Conservation (phyloP, 2,329 filamentous ascomycete species). For the Chalaropsis ovoidea region DNA sequence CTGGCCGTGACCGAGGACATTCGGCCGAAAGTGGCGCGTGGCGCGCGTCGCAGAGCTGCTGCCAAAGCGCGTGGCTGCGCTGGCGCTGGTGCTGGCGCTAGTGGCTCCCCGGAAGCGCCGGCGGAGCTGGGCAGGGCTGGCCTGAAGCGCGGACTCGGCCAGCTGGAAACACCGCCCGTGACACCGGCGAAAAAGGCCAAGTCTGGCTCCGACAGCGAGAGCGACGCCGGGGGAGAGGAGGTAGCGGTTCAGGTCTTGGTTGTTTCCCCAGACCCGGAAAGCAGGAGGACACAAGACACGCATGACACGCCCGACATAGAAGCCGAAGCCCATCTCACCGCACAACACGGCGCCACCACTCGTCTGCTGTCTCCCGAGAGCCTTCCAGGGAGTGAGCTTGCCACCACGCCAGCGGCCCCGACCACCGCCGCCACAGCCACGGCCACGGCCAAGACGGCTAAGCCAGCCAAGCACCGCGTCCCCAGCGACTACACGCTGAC, state of each 20-base stretch:
- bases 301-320: not conserved
- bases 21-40: conserved; percentile 38
- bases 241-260: not conserved
- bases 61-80: not conserved
- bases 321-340: not conserved
- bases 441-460: not conserved
- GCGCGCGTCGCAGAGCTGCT: not conserved
- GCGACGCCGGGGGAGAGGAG: not conserved
- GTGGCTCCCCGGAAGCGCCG: not conserved
- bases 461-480: conserved; percentile 37
- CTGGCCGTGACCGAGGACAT: conserved; percentile 41
- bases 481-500: conserved; percentile 80
- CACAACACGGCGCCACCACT: not conserved
- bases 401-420: not conserved
- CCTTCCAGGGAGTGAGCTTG: not conserved
- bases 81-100: not conserved
- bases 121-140: conserved; percentile 18
- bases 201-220: conserved; percentile 20
- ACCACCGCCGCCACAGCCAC: not conserved
- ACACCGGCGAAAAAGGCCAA: conserved; percentile 23
- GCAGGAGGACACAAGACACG: not conserved
- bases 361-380: not conserved
- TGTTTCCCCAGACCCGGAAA: not conserved
- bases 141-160: conserved; percentile 14
- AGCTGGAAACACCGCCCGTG: conserved; percentile 12